Evolutionary conservation across 2,329 filamentous ascomycete species (phyloP), one percentile per base, ranked within the genome.

Genomic region (Colletotrichum lentis): DNA sequence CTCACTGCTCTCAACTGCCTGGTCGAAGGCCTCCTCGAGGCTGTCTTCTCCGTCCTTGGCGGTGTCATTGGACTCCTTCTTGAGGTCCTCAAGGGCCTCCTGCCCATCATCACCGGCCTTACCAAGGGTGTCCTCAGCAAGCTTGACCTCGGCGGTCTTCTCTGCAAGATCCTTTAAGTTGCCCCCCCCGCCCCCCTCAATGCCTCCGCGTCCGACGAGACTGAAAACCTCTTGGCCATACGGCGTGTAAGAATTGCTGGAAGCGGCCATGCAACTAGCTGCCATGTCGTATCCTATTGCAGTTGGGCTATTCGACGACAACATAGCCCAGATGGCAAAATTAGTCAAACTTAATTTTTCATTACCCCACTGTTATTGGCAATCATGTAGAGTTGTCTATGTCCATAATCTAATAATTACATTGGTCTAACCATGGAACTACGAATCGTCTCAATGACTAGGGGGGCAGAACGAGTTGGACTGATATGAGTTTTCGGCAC

Each of bases 1-100:
- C 66, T 68, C 49, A 24, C 20, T 50, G 50, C 55, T 44, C 66
- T 68, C 55, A 68, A 68, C 62, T 43, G 47, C 18, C 22, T 68
- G 14, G 43, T 68, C 12, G 66, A 60, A 5, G 62, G 62, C 24
- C 62, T 68, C 27, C 62, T 68, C 20, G 7, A 68, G 50, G 27
- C 41, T 11, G 66, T 66, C 39, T 49, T 65, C 50, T 18, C 41
- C 35, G 22, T 54, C 27, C 62, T 68, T 6, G 66, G 62, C 43
- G 27, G 62, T 10, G 66, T 61, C 62, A 56, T 68, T 27, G 24
- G 20, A 37, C 55, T 68, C 0, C 62, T 68, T 12, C n/a, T 52
- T 12, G 49, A 65, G 43, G 66, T 68, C 27, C 66, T 68, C n/a
- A n/a, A 12, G 24, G 66, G 66, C n/a, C 66, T 68, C 4, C 55